A percentile compares a stretch with the other conserved stretches of the same genome.
These are phyloP conservation scores for Epichloe brachyelytri DNA, from an alignment of 2,329 filamentous ascomycete species.

Conservation along the genomic window DNA sequence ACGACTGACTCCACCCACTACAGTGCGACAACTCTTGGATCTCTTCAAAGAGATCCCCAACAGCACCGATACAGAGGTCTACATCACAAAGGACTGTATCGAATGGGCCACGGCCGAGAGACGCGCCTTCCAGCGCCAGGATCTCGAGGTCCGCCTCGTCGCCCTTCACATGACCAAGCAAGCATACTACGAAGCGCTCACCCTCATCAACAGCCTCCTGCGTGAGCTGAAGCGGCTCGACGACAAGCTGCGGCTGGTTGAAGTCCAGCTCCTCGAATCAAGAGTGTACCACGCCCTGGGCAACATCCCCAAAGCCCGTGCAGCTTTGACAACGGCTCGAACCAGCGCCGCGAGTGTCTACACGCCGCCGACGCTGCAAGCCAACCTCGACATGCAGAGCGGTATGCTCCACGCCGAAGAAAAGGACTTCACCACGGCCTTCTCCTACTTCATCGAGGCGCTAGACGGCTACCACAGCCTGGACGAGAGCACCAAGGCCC, in stretches of 20 bases:
- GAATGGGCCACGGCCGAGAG: slow-evolving; percentile 96
- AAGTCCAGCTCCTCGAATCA: slow-evolving; percentile 95
- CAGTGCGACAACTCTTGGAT: slow-evolving; percentile 93
- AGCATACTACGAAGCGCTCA: slow-evolving; percentile 92
- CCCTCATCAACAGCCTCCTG: slow-evolving; percentile 89
- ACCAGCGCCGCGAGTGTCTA: slow-evolving; percentile 96
- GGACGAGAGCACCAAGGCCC: slow-evolving; percentile 79
- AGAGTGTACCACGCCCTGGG: slow-evolving; percentile 94
- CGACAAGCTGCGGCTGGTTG: slow-evolving; percentile 94
- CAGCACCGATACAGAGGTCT: slow-evolving; percentile 85
- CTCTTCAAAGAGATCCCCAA: slow-evolving; percentile 89
- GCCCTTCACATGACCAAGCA: slow-evolving; percentile 93
- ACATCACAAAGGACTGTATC: slow-evolving; percentile 97
- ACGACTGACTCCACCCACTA: slow-evolving; percentile 3
- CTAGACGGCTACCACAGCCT: slow-evolving; percentile 93
- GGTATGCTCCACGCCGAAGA: slow-evolving; percentile 98
- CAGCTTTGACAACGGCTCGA: slow-evolving; percentile 83
- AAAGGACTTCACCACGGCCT: slow-evolving; percentile 97
- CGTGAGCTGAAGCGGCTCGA: slow-evolving; percentile 96
- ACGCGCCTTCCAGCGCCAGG: slow-evolving; percentile 91
- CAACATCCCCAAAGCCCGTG: slow-evolving; percentile 90
- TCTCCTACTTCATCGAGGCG: slow-evolving; percentile 98
- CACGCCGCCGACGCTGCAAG: slow-evolving; percentile 87
- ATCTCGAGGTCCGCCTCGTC: slow-evolving; percentile 91
- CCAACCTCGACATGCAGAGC: slow-evolving; percentile 96